Evolutionary conservation across 108 stramenopile genomes (phyloP).

Genomic region (Ochromonas danica): DNA sequence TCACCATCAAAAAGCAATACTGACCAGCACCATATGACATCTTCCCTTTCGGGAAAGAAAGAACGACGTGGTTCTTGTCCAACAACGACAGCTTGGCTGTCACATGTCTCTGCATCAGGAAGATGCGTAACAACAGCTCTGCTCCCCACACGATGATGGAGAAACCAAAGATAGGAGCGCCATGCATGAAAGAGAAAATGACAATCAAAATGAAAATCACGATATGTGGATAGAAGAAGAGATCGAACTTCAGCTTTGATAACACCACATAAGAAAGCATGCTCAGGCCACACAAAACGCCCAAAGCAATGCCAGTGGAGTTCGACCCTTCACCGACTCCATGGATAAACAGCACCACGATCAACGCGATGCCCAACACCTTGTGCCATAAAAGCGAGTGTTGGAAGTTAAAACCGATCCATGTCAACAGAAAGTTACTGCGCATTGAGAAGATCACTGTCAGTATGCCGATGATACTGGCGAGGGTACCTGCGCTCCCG

Average conservation of each 20-base stretch:
- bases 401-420: too few species aligned
- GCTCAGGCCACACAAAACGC: neutral
- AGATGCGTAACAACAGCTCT: neutral
- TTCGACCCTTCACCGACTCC: neutral
- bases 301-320: neutral
- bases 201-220: neutral
- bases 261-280: neutral
- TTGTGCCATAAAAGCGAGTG: too few species aligned
- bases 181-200: neutral
- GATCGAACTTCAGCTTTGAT: neutral
- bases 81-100: neutral
- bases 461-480: too few species aligned
- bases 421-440: too few species aligned
- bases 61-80: neutral
- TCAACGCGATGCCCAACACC: too few species aligned
- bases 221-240: slow-evolving; percentile 2
- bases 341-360: slow-evolving; percentile 1
- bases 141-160: neutral
- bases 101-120: neutral
- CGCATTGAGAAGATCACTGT: too few species aligned
- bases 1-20: slow-evolving; percentile 20
- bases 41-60: neutral
- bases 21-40: neutral
- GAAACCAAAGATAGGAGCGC: neutral
- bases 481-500: too few species aligned